Percentiles rank a stretch among this genome's conserved stretches.
Conservation (phyloP, 441 rosid species). For the Populus trichocarpa region DNA sequence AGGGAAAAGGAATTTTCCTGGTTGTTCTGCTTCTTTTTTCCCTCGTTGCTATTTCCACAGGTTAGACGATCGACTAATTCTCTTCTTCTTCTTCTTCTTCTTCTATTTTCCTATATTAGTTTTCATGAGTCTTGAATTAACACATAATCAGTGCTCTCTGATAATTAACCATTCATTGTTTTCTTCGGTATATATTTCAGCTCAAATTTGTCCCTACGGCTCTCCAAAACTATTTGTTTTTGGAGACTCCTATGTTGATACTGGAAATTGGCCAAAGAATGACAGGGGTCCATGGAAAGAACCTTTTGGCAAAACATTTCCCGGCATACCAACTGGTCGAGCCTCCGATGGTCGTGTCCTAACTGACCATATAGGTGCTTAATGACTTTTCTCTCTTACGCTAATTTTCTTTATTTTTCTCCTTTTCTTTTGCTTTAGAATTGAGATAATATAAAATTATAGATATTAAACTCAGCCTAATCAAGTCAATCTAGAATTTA, state of each 20-base stretch:
- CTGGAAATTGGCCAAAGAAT: conserved; percentile 5
- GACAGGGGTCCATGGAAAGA: not conserved
- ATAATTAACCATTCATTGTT: not conserved
- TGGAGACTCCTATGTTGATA: conserved; percentile 19
- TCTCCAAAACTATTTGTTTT: conserved; percentile 8
- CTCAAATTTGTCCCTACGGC: not conserved
- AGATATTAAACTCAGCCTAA: no score
- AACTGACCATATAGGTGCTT: conserved; percentile 15
- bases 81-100: no score
- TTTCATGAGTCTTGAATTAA: no score
- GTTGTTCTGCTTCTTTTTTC: not conserved
- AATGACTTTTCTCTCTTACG: not conserved
- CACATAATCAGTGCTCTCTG: not conserved
- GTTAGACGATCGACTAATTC: not conserved
- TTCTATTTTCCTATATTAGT: not conserved
- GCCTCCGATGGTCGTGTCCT: conserved; percentile 18
- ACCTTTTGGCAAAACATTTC: conserved; percentile 16
- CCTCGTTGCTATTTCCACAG: not conserved
- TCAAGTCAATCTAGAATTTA: no score
- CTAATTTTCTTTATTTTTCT: no score
- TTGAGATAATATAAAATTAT: no score
- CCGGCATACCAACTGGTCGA: conserved; percentile 17
- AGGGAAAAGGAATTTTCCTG: not conserved
- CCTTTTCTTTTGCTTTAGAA: no score
- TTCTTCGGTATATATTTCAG: not conserved